Conservation (phyloP, 2,329 filamentous ascomycete species). For the Venturia oleaginea region DNA sequence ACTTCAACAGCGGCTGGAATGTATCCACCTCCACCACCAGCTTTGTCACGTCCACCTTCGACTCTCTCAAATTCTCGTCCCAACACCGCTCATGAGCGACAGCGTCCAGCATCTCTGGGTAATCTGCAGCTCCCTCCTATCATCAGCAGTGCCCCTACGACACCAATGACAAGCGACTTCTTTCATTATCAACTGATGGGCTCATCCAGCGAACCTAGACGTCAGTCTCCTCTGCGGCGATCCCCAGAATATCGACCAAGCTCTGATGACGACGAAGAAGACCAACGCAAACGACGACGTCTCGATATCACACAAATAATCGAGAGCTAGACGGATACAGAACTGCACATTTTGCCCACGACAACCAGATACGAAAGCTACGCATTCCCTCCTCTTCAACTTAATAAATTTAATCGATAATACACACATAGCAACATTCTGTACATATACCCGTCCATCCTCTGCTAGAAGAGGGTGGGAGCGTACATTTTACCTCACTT, state of each 20-base stretch:
- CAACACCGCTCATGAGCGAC: not conserved
- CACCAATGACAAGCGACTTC: conserved; percentile 10
- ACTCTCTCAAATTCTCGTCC: not conserved
- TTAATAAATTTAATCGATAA: not conserved
- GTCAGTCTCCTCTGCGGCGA: not conserved
- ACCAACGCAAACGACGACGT: conserved; percentile 15
- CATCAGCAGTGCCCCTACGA: conserved; percentile 12
- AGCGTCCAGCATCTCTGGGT: conserved; percentile 1
- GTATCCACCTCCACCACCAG: conserved; percentile 10
- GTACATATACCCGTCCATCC: not conserved
- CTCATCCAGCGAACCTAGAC: not conserved
- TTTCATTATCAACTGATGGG: not conserved
- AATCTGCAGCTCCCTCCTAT: conserved; percentile 12
- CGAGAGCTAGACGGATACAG: conserved; percentile 4
- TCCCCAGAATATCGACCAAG: not conserved
- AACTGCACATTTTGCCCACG: not conserved
- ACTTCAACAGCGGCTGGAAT: conserved; percentile 1
- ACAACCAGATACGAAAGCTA: not conserved
- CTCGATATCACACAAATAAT: conserved; percentile 17
- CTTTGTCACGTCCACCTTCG: not conserved
- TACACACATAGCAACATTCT: not conserved
- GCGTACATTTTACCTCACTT: not conserved
- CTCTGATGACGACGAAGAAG: conserved; percentile 10
- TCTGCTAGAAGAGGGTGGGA: not conserved
- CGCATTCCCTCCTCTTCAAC: not conserved